Evolutionary conservation across 441 rosid species (phyloP).

Genomic region (Pelargonium citronellum): DNA sequence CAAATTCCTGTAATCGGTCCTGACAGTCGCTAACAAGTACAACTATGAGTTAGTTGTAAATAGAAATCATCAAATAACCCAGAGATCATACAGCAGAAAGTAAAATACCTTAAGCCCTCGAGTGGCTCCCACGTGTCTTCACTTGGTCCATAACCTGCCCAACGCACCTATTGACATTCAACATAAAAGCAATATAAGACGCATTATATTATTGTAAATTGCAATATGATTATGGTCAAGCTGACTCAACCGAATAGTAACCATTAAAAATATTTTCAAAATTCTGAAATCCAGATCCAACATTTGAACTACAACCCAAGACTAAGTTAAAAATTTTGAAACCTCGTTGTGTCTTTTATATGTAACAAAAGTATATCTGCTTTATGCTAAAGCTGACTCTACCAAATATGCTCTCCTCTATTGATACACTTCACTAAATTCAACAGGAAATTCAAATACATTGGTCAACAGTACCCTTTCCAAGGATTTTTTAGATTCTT

Average conservation of each 20-base stretch:
- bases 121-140: slow-evolving; percentile 69
- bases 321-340: neutral
- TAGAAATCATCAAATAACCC: neutral
- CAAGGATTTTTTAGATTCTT: neutral
- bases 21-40: slow-evolving; percentile 39
- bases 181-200: slow-evolving; percentile 1
- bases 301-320: neutral
- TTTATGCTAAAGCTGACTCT: too few relatives aligned
- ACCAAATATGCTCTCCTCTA: neutral
- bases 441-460: neutral
- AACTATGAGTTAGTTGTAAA: neutral
- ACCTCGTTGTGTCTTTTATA: neutral
- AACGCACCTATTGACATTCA: slow-evolving; percentile 38
- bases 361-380: neutral
- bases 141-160: slow-evolving; percentile 51
- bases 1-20: slow-evolving; percentile 41
- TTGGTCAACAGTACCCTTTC: neutral
- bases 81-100: neutral
- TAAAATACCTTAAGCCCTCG: slow-evolving; percentile 45
- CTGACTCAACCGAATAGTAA: neutral
- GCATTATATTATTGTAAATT: neutral
- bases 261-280: neutral
- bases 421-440: too few relatives aligned
- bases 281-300: neutral
- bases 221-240: neutral